Base-by-base conservation (phyloP, 2,329 filamentous ascomycete species). In the Celoporthe dispersa region DNA sequence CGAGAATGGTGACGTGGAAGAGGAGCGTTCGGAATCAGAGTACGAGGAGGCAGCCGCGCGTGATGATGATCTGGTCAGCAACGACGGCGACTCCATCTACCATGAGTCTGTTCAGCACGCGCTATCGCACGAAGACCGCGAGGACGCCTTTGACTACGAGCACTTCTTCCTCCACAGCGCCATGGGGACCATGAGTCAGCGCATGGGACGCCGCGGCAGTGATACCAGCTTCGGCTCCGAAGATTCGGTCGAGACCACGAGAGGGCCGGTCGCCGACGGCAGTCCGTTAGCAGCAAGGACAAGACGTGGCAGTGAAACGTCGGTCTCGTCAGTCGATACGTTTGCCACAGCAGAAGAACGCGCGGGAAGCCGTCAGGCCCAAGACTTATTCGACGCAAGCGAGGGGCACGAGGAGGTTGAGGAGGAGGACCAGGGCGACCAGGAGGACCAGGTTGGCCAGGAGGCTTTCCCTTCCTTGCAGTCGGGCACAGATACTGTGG, bases 81-180 rank as follows among this genome's bases (percentile, higher is more conserved):
- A 93, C 75, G 89, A 90, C 73, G 84, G 88, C 75, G 85, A 89
- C 67, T 87, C 87, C 16, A 82, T 90, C 8, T 90, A 92, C 75
- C 88, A 91, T 75, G 89, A 90, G 74, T 83, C 86, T 0, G 78
- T 85, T 63, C 84, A 88, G 68, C 85, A 88, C 66, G 86, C 87
- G 11, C 81, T 92, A 7, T 93, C 94, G 0, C 95, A 98, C 76
- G 95, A 98, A 81, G 94, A 98, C 79, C 92, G 95, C 28, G 91
- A 94, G 74, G 95, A 98, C 79, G 94, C 94, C 1, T 98, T 98
- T 76, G 95, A 98, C 79, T 98, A 98, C 73, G 93, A 97, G 79
- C 91, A 97, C 78, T 98, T 98, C 81, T 97, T 97, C 79, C 85
- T 98, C 19, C 94, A 98, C 79, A 97, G 93, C 74, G 94, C 94